Evolutionary conservation across 345 rosid genomes (phyloP).

Genomic region (Citrus trifoliata): DNA sequence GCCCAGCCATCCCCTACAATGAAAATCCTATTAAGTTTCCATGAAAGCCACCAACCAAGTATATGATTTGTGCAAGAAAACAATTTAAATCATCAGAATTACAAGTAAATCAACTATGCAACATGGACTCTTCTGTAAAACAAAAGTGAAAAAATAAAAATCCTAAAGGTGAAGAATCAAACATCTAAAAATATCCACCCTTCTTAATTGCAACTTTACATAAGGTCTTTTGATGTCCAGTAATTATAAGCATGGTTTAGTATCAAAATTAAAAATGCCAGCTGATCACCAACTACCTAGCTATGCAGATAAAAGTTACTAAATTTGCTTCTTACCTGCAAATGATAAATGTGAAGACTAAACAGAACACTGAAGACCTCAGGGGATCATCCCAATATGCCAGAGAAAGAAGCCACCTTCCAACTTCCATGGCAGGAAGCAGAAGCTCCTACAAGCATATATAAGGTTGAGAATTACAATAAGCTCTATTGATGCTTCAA

Average conservation of each 20-base stretch:
- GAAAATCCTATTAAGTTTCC: conserved; percentile 5
- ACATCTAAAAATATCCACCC: not conserved
- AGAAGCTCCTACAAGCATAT: conserved; percentile 68
- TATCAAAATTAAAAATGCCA: not conserved
- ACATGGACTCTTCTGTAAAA: not conserved
- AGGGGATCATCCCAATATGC: conserved; percentile 71
- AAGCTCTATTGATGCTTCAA: not conserved
- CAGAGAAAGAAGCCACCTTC: conserved; percentile 57
- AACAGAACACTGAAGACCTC: conserved; percentile 72
- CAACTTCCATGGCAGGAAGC: conserved; percentile 60
- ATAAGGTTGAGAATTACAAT: not conserved
- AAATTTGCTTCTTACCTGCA: conserved; percentile 47
- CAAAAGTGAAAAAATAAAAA: not conserved
- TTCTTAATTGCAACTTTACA: not conserved
- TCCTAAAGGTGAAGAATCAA: not conserved
- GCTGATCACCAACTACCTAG: not conserved
- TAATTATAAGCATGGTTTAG: not conserved
- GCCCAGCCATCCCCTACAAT: conserved; percentile 65
- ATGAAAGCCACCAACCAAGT: not conserved
- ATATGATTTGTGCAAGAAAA: conserved; percentile 2
- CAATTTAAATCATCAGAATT: not conserved
- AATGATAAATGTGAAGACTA: conserved; percentile 52
- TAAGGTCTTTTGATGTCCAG: no score
- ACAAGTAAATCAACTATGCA: not conserved
- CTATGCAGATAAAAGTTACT: not conserved